A percentile compares a stretch with the other conserved stretches of the same genome.
phyloP scores from a whole-genome alignment of 2,329 filamentous ascomycete species.

The Cladosporium phlei region DNA sequence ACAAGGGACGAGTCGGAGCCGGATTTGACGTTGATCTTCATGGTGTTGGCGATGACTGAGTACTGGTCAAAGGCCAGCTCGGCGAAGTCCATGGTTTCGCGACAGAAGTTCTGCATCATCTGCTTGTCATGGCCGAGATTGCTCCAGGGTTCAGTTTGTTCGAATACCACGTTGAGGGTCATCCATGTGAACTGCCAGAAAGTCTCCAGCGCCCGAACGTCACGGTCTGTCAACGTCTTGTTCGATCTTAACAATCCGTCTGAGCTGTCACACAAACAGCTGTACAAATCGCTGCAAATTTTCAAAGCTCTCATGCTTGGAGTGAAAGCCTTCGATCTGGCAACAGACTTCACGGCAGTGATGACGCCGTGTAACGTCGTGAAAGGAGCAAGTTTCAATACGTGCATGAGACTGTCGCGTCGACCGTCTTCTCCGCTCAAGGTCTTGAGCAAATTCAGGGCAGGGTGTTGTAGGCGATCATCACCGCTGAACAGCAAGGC shows the following conservation, averaged over 20 bases:
- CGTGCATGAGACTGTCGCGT: conserved; percentile 56
- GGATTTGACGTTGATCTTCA: conserved; percentile 44
- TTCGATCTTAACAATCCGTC: conserved; percentile 57
- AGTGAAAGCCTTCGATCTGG: conserved; percentile 54
- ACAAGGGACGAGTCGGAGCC: conserved; percentile 30
- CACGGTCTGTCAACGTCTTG: conserved; percentile 50
- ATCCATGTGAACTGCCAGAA: conserved; percentile 87
- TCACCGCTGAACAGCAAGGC: conserved; percentile 78
- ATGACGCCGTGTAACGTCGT: conserved; percentile 55
- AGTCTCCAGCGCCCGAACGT: conserved; percentile 62
- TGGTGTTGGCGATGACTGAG: conserved; percentile 70
- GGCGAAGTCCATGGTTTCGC: conserved; percentile 91
- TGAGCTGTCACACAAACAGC: conserved; percentile 60
- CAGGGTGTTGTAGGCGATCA: conserved; percentile 70
- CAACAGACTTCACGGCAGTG: conserved; percentile 52
- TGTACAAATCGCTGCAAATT: conserved; percentile 57
- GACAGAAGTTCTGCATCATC: conserved; percentile 85
- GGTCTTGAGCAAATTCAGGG: conserved; percentile 76
- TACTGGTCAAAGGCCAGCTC: conserved; percentile 81
- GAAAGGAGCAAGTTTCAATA: conserved; percentile 54
- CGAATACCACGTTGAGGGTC: conserved; percentile 73
- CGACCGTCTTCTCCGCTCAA: conserved; percentile 66
- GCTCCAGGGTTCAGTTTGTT: conserved; percentile 80
- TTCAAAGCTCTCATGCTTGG: conserved; percentile 58
- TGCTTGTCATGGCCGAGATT: conserved; percentile 63